Evolutionary conservation across 352 stramenopile genomes (phyloP).

Genomic region (Phytophthora megakarya): DNA sequence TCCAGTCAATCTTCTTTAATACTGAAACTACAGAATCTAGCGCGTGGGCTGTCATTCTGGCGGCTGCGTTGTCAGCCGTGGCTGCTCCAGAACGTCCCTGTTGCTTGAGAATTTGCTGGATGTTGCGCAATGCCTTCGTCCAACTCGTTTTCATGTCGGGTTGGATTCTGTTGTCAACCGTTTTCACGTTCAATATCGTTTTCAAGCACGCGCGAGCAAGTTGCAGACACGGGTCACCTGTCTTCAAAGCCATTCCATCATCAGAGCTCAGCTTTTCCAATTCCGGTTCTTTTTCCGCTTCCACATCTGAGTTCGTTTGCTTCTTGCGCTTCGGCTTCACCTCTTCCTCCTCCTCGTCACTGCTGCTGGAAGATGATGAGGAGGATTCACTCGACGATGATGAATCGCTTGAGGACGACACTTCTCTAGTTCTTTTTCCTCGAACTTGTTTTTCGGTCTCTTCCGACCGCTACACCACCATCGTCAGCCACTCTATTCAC

Average conservation of each 20-base stretch:
- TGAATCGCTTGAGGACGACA: neutral
- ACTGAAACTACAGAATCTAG: neutral
- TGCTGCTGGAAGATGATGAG: neutral
- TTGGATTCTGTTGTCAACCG: neutral
- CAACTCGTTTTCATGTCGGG: neutral
- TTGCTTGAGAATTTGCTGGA: neutral
- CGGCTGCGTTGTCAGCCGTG: neutral
- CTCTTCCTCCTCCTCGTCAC: neutral
- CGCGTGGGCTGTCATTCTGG: neutral
- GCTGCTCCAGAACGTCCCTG: neutral
- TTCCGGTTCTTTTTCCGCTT: neutral
- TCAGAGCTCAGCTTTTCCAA: neutral
- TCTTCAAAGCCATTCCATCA: neutral
- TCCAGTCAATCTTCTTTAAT: conserved; percentile 5
- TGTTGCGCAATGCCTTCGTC: neutral
- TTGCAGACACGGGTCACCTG: neutral
- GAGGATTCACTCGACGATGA: neutral
- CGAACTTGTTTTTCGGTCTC: neutral
- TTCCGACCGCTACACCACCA: neutral
- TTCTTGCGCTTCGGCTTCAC: neutral
- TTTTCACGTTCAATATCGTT: neutral
- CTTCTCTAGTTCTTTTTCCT: neutral
- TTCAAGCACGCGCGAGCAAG: neutral
- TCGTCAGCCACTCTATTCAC: neutral
- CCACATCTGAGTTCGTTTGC: neutral